Evolutionary conservation across 805 yeast species (phyloP).

Genomic region (Saccharomycopsis fermentans): DNA sequence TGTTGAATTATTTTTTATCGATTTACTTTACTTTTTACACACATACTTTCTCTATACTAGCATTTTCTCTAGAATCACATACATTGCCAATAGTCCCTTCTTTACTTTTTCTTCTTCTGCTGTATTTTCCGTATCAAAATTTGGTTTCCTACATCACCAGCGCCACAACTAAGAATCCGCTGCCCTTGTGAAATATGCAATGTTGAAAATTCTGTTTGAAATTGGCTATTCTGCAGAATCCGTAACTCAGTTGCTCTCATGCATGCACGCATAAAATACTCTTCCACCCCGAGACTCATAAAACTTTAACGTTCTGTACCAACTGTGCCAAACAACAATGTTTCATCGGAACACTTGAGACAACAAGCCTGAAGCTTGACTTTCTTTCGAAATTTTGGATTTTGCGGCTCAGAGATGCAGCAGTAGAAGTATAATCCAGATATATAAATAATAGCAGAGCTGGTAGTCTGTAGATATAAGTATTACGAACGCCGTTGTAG

Average conservation of each 20-base stretch:
- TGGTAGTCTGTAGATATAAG: too few species aligned
- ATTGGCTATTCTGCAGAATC: background rate
- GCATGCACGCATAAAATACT: background rate
- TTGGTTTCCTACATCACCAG: background rate
- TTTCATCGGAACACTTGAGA: background rate
- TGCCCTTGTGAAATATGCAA: background rate
- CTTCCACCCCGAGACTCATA: background rate
- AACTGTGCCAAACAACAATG: background rate
- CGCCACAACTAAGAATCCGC: background rate
- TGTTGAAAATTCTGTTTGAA: conserved; percentile 1
- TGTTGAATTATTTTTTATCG: too few species aligned
- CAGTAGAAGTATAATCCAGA: too few species aligned
- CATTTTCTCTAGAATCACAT: too few species aligned
- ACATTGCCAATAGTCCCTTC: too few species aligned
- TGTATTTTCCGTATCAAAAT: too few species aligned
- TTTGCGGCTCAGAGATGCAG: too few species aligned
- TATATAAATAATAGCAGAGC: too few species aligned
- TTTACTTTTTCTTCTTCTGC: background rate
- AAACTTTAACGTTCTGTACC: background rate
- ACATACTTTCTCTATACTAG: too few species aligned
- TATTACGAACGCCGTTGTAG: too few species aligned
- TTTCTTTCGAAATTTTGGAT: background rate
- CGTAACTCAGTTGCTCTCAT: background rate
- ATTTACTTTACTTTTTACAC: too few species aligned
- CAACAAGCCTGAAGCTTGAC: too few species aligned